These are phyloP conservation scores for Cytospora piceae DNA, from an alignment of 2,329 filamentous ascomycete genomes.

Conservation along the genomic window DNA sequence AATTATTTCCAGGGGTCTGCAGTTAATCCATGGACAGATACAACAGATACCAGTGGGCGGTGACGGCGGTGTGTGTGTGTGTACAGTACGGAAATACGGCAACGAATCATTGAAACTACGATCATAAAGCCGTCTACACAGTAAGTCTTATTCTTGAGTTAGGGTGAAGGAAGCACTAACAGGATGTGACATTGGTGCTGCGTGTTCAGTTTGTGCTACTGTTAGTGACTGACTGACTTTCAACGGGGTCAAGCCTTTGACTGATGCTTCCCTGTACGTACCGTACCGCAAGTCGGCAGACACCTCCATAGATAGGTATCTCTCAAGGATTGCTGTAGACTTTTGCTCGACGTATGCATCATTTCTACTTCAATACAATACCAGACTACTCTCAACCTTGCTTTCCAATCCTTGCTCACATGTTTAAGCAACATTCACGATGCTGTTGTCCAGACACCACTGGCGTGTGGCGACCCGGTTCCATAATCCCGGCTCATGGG, in stretches of 20 bases:
- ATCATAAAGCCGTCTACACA: background rate
- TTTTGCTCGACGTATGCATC: too few relatives aligned
- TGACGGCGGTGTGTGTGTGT: background rate
- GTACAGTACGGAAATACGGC: background rate
- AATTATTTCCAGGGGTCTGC: background rate
- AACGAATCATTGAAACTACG: background rate
- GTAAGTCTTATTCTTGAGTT: background rate
- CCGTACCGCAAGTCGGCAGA: too few relatives aligned
- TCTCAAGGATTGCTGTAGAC: too few relatives aligned
- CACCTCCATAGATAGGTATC: too few relatives aligned
- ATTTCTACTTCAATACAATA: too few relatives aligned
- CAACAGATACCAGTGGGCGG: background rate
- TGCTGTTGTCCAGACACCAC: background rate
- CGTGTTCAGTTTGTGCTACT: background rate
- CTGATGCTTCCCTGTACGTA: too few relatives aligned
- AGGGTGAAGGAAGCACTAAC: background rate
- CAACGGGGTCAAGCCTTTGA: too few relatives aligned
- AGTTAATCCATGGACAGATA: too few relatives aligned
- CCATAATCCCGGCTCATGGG: background rate
- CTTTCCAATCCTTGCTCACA: too few relatives aligned
- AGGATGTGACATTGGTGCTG: background rate
- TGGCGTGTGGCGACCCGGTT: background rate
- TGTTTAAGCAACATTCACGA: background rate
- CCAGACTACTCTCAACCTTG: too few relatives aligned
- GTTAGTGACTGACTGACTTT: background rate